A percentile compares a stretch with the other conserved stretches of the same genome.
These are phyloP conservation scores for Chalciporus sphaerocephalus DNA, from an alignment of 768 basidiomycete species.

Conservation along the genomic window DNA sequence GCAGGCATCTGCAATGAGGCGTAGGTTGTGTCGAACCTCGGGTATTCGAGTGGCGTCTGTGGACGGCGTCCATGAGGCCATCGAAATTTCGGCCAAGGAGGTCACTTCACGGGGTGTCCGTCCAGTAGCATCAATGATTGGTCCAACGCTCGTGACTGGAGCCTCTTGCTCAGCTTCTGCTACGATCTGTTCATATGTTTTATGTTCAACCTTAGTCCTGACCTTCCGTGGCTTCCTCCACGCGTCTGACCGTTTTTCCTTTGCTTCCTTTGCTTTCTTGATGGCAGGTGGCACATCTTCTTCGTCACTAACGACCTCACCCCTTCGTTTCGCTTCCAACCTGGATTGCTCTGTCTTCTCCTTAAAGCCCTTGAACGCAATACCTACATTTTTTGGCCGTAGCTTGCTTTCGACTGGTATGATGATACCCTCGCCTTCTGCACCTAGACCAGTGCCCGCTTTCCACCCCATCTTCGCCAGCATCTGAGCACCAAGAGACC, in stretches of 20 bases:
- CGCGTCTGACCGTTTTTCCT: constrained; percentile 63
- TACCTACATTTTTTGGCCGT: constrained; percentile 81
- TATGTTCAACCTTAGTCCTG: constrained; percentile 85
- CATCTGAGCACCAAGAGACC: constrained; percentile 82
- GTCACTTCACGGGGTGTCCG: constrained; percentile 86
- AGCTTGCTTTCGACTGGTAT: constrained; percentile 82
- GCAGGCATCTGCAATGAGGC: constrained; percentile 78
- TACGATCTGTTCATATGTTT: constrained; percentile 94
- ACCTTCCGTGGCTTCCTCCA: constrained; percentile 87
- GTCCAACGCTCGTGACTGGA: constrained; percentile 57
- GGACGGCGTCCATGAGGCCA: constrained; percentile 80
- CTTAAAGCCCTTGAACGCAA: constrained; percentile 81
- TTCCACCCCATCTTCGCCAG: constrained; percentile 96
- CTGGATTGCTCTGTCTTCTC: constrained; percentile 86
- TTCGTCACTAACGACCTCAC: constrained; percentile 72
- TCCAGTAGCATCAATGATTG: constrained; percentile 93
- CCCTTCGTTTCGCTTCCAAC: constrained; percentile 69
- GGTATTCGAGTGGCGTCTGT: constrained; percentile 87
- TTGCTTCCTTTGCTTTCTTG: constrained; percentile 47
- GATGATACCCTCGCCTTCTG: constrained; percentile 76
- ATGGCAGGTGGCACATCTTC: constrained; percentile 36
- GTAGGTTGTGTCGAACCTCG: constrained; percentile 94
- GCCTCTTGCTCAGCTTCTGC: constrained; percentile 75
- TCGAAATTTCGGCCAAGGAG: constrained; percentile 73
- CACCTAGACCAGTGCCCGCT: constrained; percentile 73